Base-by-base conservation (phyloP, 305 asterid species). In the Solanum hybrid region DNA sequence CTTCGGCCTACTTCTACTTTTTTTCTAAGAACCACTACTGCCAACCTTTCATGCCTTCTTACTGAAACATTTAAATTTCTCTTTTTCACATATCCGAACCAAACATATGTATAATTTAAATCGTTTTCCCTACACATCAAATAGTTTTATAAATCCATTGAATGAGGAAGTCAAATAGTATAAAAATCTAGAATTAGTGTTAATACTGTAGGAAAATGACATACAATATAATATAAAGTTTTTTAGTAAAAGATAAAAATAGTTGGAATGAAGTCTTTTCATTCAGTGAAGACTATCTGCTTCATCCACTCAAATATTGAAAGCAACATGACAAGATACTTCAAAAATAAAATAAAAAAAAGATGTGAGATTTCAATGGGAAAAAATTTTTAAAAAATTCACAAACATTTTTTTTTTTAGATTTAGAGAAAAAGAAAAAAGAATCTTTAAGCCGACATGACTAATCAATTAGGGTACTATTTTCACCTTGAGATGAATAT, bases 371-470 rank as follows among this genome's bases (percentile, higher is more conserved):
- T 29, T 29, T 84, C 73, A 84, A 13, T 84, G 87, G n/a, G n/a
- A n/a, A n/a, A n/a, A n/a, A n/a, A n/a, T n/a, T n/a, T n/a, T n/a
- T n/a, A n/a, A n/a, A 81, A 15, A 22, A 82, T 82, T 40, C 87
- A 82, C 40, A 26, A 80, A 56, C 66, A 56, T 35, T 36, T 24
- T 7, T 71, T 72, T n/a, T 4, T 35, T 36, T 24, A 14, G n/a
- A 38, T 37, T 37, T 24, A 24, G 35, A 79, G 24, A 78, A 38
- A 38, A n/a, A 14, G 64, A 45, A 45, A 84, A 45, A 84, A 51
- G 87, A 84, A 84, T 13, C 73, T 84, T 84, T 45, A 84, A 17
- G 40, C 72, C 73, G 87, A 84, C 87, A 45, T 29, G 87, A 84
- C 73, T 17, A 8, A 84, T 84, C 87, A 84, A 29, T 84, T 29